phyloP scores from a whole-genome alignment of 202 grass and related monocot species.

The Panicum hallii region DNA sequence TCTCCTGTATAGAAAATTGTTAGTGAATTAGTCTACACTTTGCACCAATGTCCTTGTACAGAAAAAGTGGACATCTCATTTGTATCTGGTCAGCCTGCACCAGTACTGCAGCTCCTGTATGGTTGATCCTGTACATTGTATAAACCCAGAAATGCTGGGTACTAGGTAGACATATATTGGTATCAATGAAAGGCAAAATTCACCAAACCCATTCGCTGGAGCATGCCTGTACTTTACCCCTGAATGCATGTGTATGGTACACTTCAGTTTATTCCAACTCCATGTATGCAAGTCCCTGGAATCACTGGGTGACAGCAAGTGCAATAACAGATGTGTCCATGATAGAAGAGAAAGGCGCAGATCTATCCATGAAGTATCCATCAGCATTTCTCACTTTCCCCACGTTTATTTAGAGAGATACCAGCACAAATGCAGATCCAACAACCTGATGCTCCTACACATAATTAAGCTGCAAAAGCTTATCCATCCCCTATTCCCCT shows the following conservation, averaged over 20 bases:
- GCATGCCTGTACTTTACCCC: not conserved
- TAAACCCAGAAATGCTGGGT: slow-evolving; percentile 14
- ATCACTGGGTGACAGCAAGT: not conserved
- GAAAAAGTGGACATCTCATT: not conserved
- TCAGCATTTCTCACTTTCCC: not conserved
- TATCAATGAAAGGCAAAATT: not conserved
- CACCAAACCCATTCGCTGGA: not conserved
- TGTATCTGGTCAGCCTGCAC: slow-evolving; percentile 23
- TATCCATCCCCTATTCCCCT: slow-evolving; percentile 26
- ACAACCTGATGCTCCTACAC: slow-evolving; percentile 5
- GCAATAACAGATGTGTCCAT: not conserved
- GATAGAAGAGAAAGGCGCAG: not conserved
- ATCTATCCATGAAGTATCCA: not conserved
- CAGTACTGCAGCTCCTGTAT: slow-evolving; percentile 1
- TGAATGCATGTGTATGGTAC: not conserved
- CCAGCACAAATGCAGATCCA: slow-evolving; percentile 24
- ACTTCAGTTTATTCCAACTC: not conserved
- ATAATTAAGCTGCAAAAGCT: slow-evolving; percentile 20
- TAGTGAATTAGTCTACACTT: not conserved
- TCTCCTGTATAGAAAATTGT: slow-evolving; percentile 10
- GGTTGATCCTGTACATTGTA: slow-evolving; percentile 6
- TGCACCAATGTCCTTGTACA: not conserved
- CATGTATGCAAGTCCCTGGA: not conserved
- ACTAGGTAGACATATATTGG: not conserved
- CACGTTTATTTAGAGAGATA: slow-evolving; percentile 43